A percentile compares a stretch with the other conserved stretches of the same genome.
These are phyloP conservation scores for Spathaspora sp. DNA, from an alignment of 1,139 yeast genomes.

Conservation along the genomic window DNA sequence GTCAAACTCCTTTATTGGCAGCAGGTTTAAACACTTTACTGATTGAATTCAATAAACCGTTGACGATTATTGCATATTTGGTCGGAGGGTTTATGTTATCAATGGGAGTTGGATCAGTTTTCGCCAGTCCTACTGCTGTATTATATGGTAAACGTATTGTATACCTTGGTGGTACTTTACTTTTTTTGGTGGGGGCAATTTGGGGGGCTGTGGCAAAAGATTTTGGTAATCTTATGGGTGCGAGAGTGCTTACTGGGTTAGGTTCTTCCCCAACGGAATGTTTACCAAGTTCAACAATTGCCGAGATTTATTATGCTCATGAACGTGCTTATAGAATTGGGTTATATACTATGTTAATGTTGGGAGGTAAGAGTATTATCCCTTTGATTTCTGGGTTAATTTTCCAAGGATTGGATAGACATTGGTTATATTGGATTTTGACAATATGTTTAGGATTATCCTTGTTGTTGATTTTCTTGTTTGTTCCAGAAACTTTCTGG, in stretches of 20 bases:
- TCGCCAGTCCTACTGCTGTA: slow-evolving; percentile 61
- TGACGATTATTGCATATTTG: slow-evolving; percentile 48
- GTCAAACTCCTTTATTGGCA: slow-evolving; percentile 61
- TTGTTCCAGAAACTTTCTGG: slow-evolving; percentile 70
- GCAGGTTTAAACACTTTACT: slow-evolving; percentile 50
- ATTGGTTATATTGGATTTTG: slow-evolving; percentile 64
- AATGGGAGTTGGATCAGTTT: slow-evolving; percentile 56
- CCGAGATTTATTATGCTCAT: slow-evolving; percentile 63
- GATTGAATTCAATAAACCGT: slow-evolving; percentile 42
- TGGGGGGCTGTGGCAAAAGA: slow-evolving; percentile 53
- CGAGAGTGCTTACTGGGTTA: slow-evolving; percentile 56
- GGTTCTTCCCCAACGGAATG: slow-evolving; percentile 66
- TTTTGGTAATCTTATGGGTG: slow-evolving; percentile 55
- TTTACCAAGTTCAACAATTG: slow-evolving; percentile 59
- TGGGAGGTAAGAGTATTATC: slow-evolving; percentile 63
- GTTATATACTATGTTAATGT: slow-evolving; percentile 55
- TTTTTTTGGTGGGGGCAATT: slow-evolving; percentile 53
- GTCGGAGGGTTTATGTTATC: slow-evolving; percentile 64
- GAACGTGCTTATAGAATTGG: slow-evolving; percentile 67
- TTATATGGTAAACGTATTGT: slow-evolving; percentile 60
- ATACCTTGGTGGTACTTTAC: slow-evolving; percentile 48
- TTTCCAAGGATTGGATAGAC: slow-evolving; percentile 49
- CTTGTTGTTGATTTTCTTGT: slow-evolving; percentile 46
- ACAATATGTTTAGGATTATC: slow-evolving; percentile 52
- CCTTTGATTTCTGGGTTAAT: slow-evolving; percentile 59